Evolutionary conservation across 176 grass and related monocot species (phyloP), one percentile per base, ranked within the genome.

Genomic region (Musa schizocarpa): DNA sequence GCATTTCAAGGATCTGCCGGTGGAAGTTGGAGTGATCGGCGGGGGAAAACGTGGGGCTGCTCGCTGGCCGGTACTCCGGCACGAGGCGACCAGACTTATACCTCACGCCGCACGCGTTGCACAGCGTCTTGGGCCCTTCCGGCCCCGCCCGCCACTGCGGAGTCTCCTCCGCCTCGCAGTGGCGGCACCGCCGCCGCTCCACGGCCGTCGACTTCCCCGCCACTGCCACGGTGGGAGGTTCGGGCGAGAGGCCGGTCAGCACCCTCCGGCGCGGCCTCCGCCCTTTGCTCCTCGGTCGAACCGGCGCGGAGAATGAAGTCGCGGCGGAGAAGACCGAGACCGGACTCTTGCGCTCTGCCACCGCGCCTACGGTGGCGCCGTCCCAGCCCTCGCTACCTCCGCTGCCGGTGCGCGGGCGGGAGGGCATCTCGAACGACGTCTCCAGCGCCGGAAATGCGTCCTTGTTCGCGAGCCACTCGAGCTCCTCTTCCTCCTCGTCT

Each of bases 71-170:
- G 86, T 97, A 97, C 78, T 97, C 93, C 24, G 90, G 89, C 62
- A 85, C 76, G 56, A 97, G 82, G 17, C 93, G 81, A 1, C 90
- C 93, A 52, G 87, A 79, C 65, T 92, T 92, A 84, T 77, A 92
- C 29, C 93, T 71, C 27, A 96, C 93, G 16, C 93, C 93, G 75
- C 93, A 96, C 11, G 93, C 93, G 84, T 96, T 96, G 85, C 93
- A 96, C 68, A 96, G 87, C 50, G 89, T 87, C 69, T 87, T 81
- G 21, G 90, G 87, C 0, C 93, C 93, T 9, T 69, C 83, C 0
- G 93, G 89, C 19, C 89, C 93, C 66, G 82, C 76, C 21, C 93
- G 81, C 93, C 93, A 96, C 79, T 96, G 93, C 48, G 93, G 93
- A 1, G 93, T 96, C 59, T 90, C 79, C 75, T 86, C 81, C 69